phyloP scores from a whole-genome alignment of 306 rosid genomes.

The Begonia masoniana region DNA sequence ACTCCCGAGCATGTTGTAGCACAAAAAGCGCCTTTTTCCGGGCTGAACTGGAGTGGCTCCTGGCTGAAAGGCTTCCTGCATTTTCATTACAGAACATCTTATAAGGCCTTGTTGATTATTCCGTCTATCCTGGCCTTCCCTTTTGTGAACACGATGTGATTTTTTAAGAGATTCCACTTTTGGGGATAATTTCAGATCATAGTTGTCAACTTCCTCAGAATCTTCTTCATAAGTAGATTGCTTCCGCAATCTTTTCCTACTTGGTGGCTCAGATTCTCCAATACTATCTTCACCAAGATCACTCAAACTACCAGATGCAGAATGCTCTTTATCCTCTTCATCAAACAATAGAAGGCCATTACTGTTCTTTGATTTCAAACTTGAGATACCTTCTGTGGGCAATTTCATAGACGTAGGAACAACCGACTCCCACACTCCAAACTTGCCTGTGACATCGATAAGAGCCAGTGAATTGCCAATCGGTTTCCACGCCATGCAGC shows the following conservation, averaged over 20 bases:
- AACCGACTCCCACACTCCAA: conserved; percentile 85
- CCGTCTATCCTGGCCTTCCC: conserved; percentile 29
- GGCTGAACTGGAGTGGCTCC: conserved; percentile 76
- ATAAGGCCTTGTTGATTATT: conserved; percentile 23
- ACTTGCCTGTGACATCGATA: conserved; percentile 76
- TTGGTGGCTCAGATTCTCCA: conserved; percentile 44
- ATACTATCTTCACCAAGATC: conserved; percentile 64
- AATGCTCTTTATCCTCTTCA: conserved; percentile 56
- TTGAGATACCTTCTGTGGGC: conserved; percentile 77
- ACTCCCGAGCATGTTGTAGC: conserved; percentile 91
- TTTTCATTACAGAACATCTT: conserved; percentile 28
- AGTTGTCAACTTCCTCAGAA: conserved; percentile 31
- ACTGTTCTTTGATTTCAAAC: conserved; percentile 30
- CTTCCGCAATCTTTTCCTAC: conserved; percentile 64
- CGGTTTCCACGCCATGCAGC: conserved; percentile 88
- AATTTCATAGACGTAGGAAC: conserved; percentile 90
- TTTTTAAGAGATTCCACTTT: conserved; percentile 56
- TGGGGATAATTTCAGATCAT: conserved; percentile 27
- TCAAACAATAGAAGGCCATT: conserved; percentile 75
- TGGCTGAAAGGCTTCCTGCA: conserved; percentile 89
- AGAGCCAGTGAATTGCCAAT: conserved; percentile 68
- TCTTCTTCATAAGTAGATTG: conserved; percentile 29
- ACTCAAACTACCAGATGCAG: conserved; percentile 54
- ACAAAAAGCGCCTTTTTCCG: conserved; percentile 75
- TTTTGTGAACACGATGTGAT: conserved; percentile 21